A percentile compares a stretch with the other conserved stretches of the same genome.
Conservation (phyloP, 2,329 filamentous ascomycete genomes). For the Neurospora sp. region DNA sequence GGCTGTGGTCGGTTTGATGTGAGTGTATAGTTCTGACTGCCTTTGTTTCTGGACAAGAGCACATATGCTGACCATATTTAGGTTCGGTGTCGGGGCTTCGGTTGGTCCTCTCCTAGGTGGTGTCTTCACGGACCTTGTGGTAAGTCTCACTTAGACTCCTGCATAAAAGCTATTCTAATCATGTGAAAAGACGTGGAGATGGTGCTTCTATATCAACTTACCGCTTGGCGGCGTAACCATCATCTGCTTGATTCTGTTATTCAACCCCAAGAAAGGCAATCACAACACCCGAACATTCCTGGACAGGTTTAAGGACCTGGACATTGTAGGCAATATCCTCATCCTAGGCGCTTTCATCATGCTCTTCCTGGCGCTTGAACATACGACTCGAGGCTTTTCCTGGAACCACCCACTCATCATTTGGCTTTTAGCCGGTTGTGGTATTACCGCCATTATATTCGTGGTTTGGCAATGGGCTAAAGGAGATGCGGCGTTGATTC, state of each 20-base stretch:
- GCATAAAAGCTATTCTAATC: conserved; percentile 4
- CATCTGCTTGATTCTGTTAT: conserved; percentile 20
- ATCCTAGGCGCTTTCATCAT: conserved; percentile 35
- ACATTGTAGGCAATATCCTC: conserved; percentile 28
- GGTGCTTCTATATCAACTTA: conserved; percentile 34
- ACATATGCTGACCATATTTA: conserved; percentile 7
- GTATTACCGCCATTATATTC: conserved; percentile 21
- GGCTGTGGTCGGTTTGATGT: conserved; percentile 24
- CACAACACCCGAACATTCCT: conserved; percentile 12
- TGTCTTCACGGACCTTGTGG: conserved; percentile 25
- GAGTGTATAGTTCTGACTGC: conserved; percentile 1
- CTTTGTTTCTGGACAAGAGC: background rate
- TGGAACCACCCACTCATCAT: conserved; percentile 36
- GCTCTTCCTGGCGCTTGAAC: conserved; percentile 38
- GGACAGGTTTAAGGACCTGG: conserved; percentile 19
- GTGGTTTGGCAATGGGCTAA: conserved; percentile 26
- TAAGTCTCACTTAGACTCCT: conserved; percentile 11
- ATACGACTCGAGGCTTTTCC: conserved; percentile 31
- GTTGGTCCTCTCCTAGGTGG: conserved; percentile 27
- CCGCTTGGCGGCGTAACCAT: conserved; percentile 27
- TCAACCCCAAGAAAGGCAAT: conserved; percentile 16
- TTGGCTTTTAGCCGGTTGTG: conserved; percentile 22
- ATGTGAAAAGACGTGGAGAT: conserved; percentile 26
- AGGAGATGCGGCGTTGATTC: conserved; percentile 28
- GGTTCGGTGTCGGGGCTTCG: conserved; percentile 26